Evolutionary conservation across 2,329 filamentous ascomycete species (phyloP).

Genomic region (Zasmidium angulare): DNA sequence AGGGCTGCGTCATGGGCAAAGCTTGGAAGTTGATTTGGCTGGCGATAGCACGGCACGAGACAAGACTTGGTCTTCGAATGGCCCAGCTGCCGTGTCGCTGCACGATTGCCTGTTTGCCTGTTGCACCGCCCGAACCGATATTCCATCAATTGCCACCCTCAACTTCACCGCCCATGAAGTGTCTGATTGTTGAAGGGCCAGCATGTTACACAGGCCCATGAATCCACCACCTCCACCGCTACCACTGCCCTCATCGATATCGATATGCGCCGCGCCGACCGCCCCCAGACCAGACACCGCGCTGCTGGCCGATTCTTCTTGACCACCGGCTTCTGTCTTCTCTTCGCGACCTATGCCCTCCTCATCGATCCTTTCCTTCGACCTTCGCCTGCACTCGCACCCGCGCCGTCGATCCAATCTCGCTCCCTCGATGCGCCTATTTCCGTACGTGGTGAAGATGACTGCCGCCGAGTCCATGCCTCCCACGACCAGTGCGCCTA

Average conservation of each 20-base stretch:
- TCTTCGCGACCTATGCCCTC: constrained; percentile 25
- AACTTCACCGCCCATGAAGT: not conserved
- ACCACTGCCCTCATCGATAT: not conserved
- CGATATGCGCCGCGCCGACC: not conserved
- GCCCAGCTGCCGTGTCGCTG: too few relatives aligned
- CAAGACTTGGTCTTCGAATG: too few relatives aligned
- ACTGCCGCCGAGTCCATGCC: constrained; percentile 75
- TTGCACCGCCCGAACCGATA: too few relatives aligned
- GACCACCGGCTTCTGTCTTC: constrained; percentile 39
- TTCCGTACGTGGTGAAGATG: constrained; percentile 27
- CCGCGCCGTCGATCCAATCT: constrained; percentile 4
- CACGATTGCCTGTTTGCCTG: too few relatives aligned
- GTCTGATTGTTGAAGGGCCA: not conserved
- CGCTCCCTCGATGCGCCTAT: constrained; percentile 12
- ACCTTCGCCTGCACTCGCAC: not conserved
- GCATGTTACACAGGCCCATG: not conserved
- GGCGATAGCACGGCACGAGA: too few relatives aligned
- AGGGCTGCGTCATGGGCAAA: too few relatives aligned
- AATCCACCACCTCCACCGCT: not conserved
- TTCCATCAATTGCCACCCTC: too few relatives aligned
- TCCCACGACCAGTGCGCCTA: constrained; percentile 83
- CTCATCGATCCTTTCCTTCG: constrained; percentile 14
- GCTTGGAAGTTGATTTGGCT: too few relatives aligned
- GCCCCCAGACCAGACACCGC: constrained; percentile 28
- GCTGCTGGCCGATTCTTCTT: constrained; percentile 49